Conservation (phyloP, 2,329 filamentous ascomycete genomes). For the Endothia cerciana region DNA sequence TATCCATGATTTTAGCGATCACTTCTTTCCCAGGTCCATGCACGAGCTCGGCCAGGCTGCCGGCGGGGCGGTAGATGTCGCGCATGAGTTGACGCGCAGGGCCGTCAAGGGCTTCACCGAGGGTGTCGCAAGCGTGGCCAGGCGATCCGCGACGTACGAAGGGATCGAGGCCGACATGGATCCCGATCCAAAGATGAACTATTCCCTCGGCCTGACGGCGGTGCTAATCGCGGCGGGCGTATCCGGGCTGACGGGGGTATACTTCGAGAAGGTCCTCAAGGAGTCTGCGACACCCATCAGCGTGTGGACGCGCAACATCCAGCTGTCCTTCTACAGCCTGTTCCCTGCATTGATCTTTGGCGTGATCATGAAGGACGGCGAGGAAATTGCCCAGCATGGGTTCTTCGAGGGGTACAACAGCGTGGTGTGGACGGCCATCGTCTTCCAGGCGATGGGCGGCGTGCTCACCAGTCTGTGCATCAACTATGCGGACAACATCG, state of each 20-base stretch:
- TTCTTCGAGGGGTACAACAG: constrained; percentile 96
- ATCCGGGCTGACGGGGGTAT: constrained; percentile 84
- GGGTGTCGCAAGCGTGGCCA: constrained; percentile 50
- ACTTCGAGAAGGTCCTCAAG: constrained; percentile 90
- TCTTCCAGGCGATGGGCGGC: constrained; percentile 82
- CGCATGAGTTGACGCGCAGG: constrained; percentile 55
- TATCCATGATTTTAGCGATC: constrained; percentile 65
- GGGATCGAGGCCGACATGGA: constrained; percentile 74
- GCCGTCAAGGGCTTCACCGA: constrained; percentile 44
- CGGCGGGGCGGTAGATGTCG: constrained; percentile 53
- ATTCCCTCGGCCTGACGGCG: constrained; percentile 76
- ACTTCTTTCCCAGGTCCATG: constrained; percentile 78
- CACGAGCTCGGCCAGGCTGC: constrained; percentile 74
- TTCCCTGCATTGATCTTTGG: constrained; percentile 88
- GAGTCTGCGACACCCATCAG: constrained; percentile 76
- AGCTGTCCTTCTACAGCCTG: constrained; percentile 91
- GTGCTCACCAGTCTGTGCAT: constrained; percentile 82
- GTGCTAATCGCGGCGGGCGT: constrained; percentile 78
- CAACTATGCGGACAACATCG: constrained; percentile 84
- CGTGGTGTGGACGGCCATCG: constrained; percentile 84
- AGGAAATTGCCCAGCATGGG: constrained; percentile 78
- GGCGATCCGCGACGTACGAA: constrained; percentile 86
- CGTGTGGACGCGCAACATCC: constrained; percentile 93
- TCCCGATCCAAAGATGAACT: constrained; percentile 66
- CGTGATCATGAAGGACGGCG: constrained; percentile 84